Base-by-base conservation (phyloP, 2,329 filamentous ascomycete genomes). In the Capronia americana region DNA sequence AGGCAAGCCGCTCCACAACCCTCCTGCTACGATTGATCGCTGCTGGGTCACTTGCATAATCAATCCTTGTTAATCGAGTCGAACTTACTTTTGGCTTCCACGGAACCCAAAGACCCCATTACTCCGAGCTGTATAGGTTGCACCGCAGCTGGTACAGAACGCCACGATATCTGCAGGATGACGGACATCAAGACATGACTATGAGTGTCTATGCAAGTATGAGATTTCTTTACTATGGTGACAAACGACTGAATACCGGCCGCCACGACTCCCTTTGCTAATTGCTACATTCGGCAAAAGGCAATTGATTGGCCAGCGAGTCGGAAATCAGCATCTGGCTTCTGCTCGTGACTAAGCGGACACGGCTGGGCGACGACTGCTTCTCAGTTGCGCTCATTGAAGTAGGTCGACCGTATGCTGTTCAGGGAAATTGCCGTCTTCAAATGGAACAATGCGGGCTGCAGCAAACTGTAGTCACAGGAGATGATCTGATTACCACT, bases 211-310 rank as follows among this genome's bases (percentile, higher is more conserved):
- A 6, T 20, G 44, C 20, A 5, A 48, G 20, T 8, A 20, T 11
- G 20, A n/a, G 48, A 26, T 12, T 23, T 17, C 7, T 28, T 51
- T 17, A 17, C 24, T 5, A 51, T 28, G 24, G 48, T 51, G 48
- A 11, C 23, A 51, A 23, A 23, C 48, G 12, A 28, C 10, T 7
- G 14, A 26, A 12, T 24, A 11, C 20, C 23, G 14, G 8, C 20
- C 48, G 48, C 48, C 48, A 51, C 23, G 1, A 12, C 4, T 17
- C 7, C 23, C 38, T 24, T 53, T 38, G 62, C 41, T 28, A 61
- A 61, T 57, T 65, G 46, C 57, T 23, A 11, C 23, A 65, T 61
- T 28, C 17, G 57, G 63, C 58, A 61, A 65, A 38, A 65, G 63
- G 63, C n/a, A 24, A 44, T n/a, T 54, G 58, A 53, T 54, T 53